phyloP scores from a whole-genome alignment of 768 basidiomycete genomes.

The Tulasnella sp. region DNA sequence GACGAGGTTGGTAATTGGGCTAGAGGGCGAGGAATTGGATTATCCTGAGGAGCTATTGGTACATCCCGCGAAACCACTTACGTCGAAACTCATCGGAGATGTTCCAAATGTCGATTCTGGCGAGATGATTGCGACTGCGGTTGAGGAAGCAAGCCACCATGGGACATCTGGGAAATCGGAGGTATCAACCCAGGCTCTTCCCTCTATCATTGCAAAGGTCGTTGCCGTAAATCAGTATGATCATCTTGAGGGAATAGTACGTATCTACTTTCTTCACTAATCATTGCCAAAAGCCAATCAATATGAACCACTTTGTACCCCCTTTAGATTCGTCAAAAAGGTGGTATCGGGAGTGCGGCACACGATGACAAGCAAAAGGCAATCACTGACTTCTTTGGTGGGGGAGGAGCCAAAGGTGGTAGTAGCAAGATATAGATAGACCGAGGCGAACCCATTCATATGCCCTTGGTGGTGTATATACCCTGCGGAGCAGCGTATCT shows the following conservation, averaged over 20 bases:
- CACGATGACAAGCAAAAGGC: constrained; percentile 29
- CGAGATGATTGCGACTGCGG: neutral
- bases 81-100: neutral
- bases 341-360: constrained; percentile 28
- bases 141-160: neutral
- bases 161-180: neutral
- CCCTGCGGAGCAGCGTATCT: too few species aligned
- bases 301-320: neutral
- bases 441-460: too few species aligned
- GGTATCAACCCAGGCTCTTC: neutral
- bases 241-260: constrained; percentile 15
- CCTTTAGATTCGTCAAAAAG: constrained; percentile 23
- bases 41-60: neutral
- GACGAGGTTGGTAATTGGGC: constrained; percentile 19
- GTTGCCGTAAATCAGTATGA: constrained; percentile 8
- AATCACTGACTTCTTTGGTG: constrained; percentile 28
- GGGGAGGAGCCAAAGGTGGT: constrained; percentile 21
- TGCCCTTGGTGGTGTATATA: too few species aligned
- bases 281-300: neutral
- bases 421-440: too few species aligned
- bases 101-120: constrained; percentile 20
- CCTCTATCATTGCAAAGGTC: constrained; percentile 6
- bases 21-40: constrained; percentile 3
- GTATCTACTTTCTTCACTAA: neutral
- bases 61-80: neutral